Evolutionary conservation across 1,284 basidiomycete genomes (phyloP).

Genomic region (Taiwanofungus camphoratus): DNA sequence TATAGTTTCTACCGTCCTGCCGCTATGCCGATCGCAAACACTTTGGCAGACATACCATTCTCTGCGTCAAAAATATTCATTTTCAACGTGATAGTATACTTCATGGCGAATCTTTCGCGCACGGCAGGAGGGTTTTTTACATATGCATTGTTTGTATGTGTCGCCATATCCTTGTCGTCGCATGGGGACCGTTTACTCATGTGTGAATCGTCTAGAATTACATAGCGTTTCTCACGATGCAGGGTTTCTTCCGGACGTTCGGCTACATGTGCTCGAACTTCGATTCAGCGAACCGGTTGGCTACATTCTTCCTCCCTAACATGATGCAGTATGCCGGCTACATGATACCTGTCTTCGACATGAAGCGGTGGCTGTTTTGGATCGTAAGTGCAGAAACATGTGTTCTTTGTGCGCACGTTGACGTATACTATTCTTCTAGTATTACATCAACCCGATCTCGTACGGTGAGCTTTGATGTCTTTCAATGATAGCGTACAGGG

Average conservation of each 20-base stretch:
- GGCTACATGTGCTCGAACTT: slow-evolving; percentile 62
- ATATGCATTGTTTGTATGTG: slow-evolving; percentile 53
- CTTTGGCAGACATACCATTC: slow-evolving; percentile 73
- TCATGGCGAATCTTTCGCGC: slow-evolving; percentile 61
- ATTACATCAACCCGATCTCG: slow-evolving; percentile 70
- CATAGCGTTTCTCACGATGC: slow-evolving; percentile 56
- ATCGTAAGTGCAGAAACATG: slow-evolving; percentile 40
- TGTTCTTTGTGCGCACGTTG: background rate
- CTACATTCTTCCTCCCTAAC: slow-evolving; percentile 59
- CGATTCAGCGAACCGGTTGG: slow-evolving; percentile 55
- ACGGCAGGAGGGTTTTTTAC: slow-evolving; percentile 67
- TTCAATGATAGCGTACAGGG: background rate
- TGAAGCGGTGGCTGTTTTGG: slow-evolving; percentile 91
- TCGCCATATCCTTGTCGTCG: background rate
- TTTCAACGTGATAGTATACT: slow-evolving; percentile 72
- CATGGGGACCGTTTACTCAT: background rate
- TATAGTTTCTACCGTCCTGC: slow-evolving; percentile 82
- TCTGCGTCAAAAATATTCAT: slow-evolving; percentile 57
- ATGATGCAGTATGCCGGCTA: slow-evolving; percentile 68
- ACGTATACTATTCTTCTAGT: slow-evolving; percentile 42
- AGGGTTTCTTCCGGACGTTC: slow-evolving; percentile 71
- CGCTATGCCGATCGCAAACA: slow-evolving; percentile 69
- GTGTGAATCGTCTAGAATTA: slow-evolving; percentile 32
- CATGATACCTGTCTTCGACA: slow-evolving; percentile 65
- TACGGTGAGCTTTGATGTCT: slow-evolving; percentile 50